Base-by-base conservation (phyloP, 495 filamentous ascomycete genomes). In the Trichoderma virens region DNA sequence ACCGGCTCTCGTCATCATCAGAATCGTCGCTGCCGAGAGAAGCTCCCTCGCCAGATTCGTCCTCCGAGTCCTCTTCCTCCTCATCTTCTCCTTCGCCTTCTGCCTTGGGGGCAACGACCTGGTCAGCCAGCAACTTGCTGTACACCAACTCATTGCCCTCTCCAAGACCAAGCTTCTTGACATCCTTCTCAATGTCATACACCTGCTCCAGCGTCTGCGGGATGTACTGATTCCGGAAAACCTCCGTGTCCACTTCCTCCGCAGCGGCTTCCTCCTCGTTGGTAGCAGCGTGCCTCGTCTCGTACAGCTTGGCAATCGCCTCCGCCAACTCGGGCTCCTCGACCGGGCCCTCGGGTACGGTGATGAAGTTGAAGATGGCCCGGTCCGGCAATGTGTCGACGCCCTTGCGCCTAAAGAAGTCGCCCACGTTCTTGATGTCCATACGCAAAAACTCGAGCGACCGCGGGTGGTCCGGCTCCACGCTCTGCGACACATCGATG, bases 401-500 rank as follows among this genome's bases (percentile, higher is more conserved):
- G 59, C 87, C 89, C 70, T 95, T 88, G 3, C 89, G 82, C 60
- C 85, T 76, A 83, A 98, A 98, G 77, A 94, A 98, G 70, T 95
- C 91, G 51, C 83, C 86, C 2, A 94, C 84, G 70, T 98, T 98
- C 80, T 96, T 97, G 74, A 98, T 90, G 73, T 98, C 94, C 91
- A 96, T 97, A 23, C 93, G 85, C 65, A 98, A 78, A 73, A 98
- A 98, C 72, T 97, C 92, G 23, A 95, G 80, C 35, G 88, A 91
- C 65, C 90, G 82, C 1, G 94, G 93, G 75, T 98, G 94, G 64
- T 98, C 92, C 71, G 96, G 92, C 78, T 97, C 94, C 31, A 98
- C 94, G 69, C 87, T 91, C 75, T 98, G 94, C 67, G 91, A 96
- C 54, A 98, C 94, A 78, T 98, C 94, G 69, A 98, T 98, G 70